Base-by-base conservation (phyloP, 495 filamentous ascomycete genomes). In the Penicillium fimorum region DNA sequence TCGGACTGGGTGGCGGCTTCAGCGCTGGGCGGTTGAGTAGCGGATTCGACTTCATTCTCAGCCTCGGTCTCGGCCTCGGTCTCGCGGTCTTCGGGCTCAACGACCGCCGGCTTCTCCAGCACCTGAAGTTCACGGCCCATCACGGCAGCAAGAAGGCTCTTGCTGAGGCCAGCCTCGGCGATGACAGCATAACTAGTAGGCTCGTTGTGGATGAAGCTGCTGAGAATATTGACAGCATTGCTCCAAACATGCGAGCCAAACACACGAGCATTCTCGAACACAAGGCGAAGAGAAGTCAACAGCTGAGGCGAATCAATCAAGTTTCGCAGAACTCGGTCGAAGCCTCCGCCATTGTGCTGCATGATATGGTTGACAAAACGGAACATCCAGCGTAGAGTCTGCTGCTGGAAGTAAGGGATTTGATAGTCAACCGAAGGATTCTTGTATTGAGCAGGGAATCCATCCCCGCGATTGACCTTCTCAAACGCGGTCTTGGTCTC, bases 121-220 rank as follows among this genome's bases (percentile, higher is more conserved):
- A 55, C 60, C 33, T 74, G 68, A 35, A 77, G 60, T 45, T 70
- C 66, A 37, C 57, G 64, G 4, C 85, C 78, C n/a, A 89, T 92
- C 29, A 96, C 80, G 15, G 90, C 82, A 63, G 91, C 84, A 22
- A 99, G 79, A 43, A 96, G 84, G 51, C 83, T 89, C 66, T 87
- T 86, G 56, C 91, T 91, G 49, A 97, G 78, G 29, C 94, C 94
- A 45, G 95, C 91, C 75, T 99, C 95, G 17, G 88, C 89, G 60
- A 99, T 92, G 17, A 96, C 90, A 27, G 89, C 85, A 66, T 97
- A 97, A 65, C 95, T 99, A 5, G 95, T 97, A 3, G 95, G 95
- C 63, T 99, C 95, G 66, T 97, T 97, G 71, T 99, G 95, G 56
- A 99, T 96, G 76, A 97, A 97, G 64, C 87, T 93, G 70, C 89